A percentile compares a stretch with the other conserved stretches of the same genome.
Conservation (phyloP, 345 rosid genomes). For the Pugionium cornutum region DNA sequence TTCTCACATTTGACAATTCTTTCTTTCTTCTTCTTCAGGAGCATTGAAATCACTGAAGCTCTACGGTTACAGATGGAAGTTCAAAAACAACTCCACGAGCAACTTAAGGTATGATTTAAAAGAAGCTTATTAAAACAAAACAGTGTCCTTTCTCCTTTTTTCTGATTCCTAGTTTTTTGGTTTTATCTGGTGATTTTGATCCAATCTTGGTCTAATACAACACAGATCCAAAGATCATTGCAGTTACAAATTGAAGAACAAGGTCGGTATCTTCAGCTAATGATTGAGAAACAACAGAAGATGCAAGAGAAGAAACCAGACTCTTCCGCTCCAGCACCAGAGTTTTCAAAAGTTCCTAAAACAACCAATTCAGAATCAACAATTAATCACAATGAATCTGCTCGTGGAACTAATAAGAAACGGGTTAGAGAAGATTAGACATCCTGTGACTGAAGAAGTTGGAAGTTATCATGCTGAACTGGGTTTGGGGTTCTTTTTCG, state of each 20-base stretch:
- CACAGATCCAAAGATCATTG: slow-evolving; percentile 36
- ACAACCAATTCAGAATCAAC: slow-evolving; percentile 31
- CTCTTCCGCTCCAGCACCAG: slow-evolving; percentile 30
- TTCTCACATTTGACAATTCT: too few relatives aligned
- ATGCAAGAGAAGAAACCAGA: slow-evolving; percentile 34
- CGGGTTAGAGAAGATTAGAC: slow-evolving; percentile 45
- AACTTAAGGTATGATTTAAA: neutral
- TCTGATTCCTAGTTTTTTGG: neutral
- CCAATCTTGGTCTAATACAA: slow-evolving; percentile 5
- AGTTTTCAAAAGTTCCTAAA: slow-evolving; percentile 19
- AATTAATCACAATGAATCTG: slow-evolving; percentile 13
- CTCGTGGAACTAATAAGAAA: slow-evolving; percentile 35
- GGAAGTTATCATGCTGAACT: slow-evolving; percentile 27
- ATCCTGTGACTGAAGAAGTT: slow-evolving; percentile 10
- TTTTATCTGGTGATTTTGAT: slow-evolving; percentile 1
- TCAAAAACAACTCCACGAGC: neutral
- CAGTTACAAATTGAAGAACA: slow-evolving; percentile 41
- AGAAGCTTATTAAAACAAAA: slow-evolving; percentile 5
- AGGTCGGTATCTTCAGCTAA: slow-evolving; percentile 43
- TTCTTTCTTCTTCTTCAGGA: neutral
- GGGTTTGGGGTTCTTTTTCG: neutral
- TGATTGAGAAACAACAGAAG: slow-evolving; percentile 73
- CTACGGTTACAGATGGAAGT: neutral
- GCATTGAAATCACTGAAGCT: neutral
- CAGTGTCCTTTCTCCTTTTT: neutral